A percentile compares a stretch with the other conserved stretches of the same genome.
Evolutionary conservation across 805 yeast species (phyloP).

Genomic region (Cyberlindnera suaveolens): DNA sequence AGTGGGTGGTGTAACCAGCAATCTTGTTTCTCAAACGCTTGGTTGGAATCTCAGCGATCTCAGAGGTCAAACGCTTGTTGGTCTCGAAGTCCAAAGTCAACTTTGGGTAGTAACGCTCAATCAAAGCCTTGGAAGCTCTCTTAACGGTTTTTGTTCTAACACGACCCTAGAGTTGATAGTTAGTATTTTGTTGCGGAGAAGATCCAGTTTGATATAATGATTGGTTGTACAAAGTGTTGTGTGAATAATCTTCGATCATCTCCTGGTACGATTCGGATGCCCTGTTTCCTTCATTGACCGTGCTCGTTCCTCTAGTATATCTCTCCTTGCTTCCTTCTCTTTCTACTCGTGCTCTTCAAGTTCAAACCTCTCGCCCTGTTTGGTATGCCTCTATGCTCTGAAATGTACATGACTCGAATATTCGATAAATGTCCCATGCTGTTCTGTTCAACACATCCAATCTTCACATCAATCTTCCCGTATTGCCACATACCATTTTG

Average conservation of each 20-base stretch:
- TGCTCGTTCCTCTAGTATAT: too few relatives aligned
- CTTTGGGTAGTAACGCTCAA: constrained; percentile 99
- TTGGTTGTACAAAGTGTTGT: too few relatives aligned
- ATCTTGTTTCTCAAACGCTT: constrained; percentile 99
- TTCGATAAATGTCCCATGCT: not conserved
- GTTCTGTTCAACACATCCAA: not conserved
- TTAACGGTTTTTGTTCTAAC: constrained; percentile 99
- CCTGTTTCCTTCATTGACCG: too few relatives aligned
- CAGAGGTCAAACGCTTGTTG: constrained; percentile 99
- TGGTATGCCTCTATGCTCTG: too few relatives aligned
- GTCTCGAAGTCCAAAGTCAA: constrained; percentile 98
- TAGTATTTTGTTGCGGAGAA: constrained; percentile 10
- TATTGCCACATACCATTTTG: constrained; percentile 18
- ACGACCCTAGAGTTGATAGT: constrained; percentile 68
- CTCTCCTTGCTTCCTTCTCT: too few relatives aligned
- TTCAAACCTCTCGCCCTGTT: too few relatives aligned
- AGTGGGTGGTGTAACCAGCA: constrained; percentile 99
- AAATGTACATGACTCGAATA: too few relatives aligned
- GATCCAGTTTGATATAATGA: too few relatives aligned
- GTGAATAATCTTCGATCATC: too few relatives aligned
- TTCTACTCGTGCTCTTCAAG: too few relatives aligned
- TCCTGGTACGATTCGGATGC: too few relatives aligned
- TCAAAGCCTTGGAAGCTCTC: constrained; percentile 99
- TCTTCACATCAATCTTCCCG: not conserved
- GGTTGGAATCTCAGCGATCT: constrained; percentile 98